phyloP scores from a whole-genome alignment of 1,139 yeast genomes.

The Casaregolazyma suthepensis region DNA sequence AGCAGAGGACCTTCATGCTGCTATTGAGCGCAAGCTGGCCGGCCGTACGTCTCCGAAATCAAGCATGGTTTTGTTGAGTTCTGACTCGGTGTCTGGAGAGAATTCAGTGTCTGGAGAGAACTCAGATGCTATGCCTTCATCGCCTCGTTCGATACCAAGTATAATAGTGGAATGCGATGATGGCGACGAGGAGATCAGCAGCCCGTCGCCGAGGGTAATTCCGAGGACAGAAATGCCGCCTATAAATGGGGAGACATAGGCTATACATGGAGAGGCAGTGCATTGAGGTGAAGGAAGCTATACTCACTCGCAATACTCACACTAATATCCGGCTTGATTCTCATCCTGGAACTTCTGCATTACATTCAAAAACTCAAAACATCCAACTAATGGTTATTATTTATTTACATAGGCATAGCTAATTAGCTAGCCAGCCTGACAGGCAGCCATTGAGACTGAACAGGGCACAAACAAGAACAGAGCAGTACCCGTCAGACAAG shows the following conservation, averaged over 20 bases:
- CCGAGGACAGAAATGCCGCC: conserved; percentile 22
- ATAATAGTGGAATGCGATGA: conserved; percentile 31
- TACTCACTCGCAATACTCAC: too few species aligned
- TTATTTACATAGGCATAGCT: not conserved
- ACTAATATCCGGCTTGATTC: too few species aligned
- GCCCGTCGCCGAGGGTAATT: conserved; percentile 1
- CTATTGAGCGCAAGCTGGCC: conserved; percentile 10
- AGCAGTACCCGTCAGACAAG: not conserved
- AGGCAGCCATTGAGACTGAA: not conserved
- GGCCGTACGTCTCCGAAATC: not conserved
- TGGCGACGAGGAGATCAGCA: conserved; percentile 23
- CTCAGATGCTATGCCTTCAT: not conserved
- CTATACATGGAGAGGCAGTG: too few species aligned
- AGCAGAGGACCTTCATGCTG: conserved; percentile 17
- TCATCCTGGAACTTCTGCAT: too few species aligned
- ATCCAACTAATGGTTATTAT: not conserved
- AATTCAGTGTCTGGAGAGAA: not conserved
- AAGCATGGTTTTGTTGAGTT: not conserved
- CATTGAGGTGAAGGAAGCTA: not conserved
- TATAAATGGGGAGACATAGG: not conserved
- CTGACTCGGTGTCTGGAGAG: not conserved
- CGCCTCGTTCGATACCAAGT: conserved; percentile 20
- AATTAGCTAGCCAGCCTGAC: not conserved
- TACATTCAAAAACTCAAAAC: not conserved
- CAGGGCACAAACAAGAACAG: not conserved